Evolutionary conservation across 192 early-diverging fungal species (phyloP).

Genomic region (Funneliformis geosporum): DNA sequence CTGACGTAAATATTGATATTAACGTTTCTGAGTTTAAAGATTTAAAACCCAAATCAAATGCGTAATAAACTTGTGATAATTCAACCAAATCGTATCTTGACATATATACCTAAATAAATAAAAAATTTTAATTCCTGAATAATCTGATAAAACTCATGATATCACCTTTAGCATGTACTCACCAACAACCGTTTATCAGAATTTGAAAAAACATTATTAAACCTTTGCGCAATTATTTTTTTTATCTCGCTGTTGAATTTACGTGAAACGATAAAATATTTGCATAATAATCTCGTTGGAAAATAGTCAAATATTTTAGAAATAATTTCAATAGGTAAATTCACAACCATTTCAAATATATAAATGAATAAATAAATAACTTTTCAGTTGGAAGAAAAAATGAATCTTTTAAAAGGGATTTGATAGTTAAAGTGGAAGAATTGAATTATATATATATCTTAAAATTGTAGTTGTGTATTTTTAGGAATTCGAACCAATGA

Average conservation of each 20-base stretch:
- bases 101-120: conserved; percentile 12
- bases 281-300: conserved; percentile 15
- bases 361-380: too few relatives aligned
- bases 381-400: too few relatives aligned
- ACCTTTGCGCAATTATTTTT: conserved; percentile 15
- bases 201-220: conserved; percentile 20
- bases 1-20: neutral
- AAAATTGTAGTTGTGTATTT: too few relatives aligned
- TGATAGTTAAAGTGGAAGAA: too few relatives aligned
- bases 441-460: too few relatives aligned
- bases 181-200: conserved; percentile 16
- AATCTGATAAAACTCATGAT: neutral
- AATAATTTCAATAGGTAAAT: conserved; percentile 7
- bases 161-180: neutral
- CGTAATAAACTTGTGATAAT: conserved; percentile 5
- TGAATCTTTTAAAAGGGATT: too few relatives aligned
- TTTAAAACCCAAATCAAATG: conserved; percentile 19
- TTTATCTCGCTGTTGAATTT: conserved; percentile 12
- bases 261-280: neutral
- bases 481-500: too few relatives aligned
- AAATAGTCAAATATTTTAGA: conserved; percentile 8
- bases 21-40: neutral
- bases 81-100: conserved; percentile 12
- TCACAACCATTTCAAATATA: neutral
- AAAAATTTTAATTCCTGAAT: neutral